Evolutionary conservation across 805 yeast genomes (phyloP).

Genomic region (Yarrowia sp.): DNA sequence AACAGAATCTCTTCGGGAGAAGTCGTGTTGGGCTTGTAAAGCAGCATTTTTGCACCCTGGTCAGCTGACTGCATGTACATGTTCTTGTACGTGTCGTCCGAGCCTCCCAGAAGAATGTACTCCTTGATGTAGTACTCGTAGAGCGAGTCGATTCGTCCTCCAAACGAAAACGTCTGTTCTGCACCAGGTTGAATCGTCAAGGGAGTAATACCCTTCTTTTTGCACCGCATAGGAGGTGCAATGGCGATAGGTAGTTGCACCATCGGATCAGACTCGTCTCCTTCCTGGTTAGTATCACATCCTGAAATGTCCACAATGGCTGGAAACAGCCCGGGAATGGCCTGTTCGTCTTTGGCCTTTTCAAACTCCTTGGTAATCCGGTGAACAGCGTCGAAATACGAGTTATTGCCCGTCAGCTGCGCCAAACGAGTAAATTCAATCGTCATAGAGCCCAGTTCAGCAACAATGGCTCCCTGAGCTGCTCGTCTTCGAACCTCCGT

Average conservation of each 20-base stretch:
- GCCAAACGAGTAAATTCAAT: constrained; percentile 53
- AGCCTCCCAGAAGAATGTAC: constrained; percentile 43
- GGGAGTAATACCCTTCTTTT: constrained; percentile 1
- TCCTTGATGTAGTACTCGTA: constrained; percentile 52
- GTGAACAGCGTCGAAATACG: constrained; percentile 50
- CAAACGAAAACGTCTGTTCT: constrained; percentile 36
- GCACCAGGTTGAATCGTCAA: not conserved
- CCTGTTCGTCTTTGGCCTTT: constrained; percentile 37
- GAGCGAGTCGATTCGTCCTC: constrained; percentile 46
- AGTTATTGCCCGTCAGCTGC: constrained; percentile 48
- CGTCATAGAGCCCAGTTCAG: constrained; percentile 50
- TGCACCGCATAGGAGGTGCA: constrained; percentile 2
- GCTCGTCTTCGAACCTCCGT: constrained; percentile 33
- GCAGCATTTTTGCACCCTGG: constrained; percentile 43
- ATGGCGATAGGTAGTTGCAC: not conserved
- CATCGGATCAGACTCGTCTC: not conserved
- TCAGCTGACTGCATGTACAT: constrained; percentile 37
- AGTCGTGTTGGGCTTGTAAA: constrained; percentile 47
- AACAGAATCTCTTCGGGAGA: constrained; percentile 40
- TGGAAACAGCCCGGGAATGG: constrained; percentile 46
- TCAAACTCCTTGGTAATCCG: constrained; percentile 44
- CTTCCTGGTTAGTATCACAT: constrained; percentile 38
- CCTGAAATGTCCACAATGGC: constrained; percentile 50
- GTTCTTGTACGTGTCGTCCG: constrained; percentile 39
- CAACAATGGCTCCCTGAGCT: constrained; percentile 38